phyloP scores from a whole-genome alignment of 2,329 filamentous ascomycete genomes.

The Boeremia lycopersici region DNA sequence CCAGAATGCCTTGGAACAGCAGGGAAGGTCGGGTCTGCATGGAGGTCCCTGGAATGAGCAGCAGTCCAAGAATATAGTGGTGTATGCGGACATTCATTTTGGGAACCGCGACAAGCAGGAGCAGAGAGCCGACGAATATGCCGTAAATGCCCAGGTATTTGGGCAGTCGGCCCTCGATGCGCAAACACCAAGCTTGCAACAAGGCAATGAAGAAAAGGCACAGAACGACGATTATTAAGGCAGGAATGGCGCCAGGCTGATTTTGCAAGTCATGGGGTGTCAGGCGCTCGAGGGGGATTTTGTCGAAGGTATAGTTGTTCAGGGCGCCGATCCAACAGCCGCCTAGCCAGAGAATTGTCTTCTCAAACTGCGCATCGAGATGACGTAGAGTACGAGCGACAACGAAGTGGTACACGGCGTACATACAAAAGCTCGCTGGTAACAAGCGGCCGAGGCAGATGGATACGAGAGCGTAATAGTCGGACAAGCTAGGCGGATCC shows the following conservation, averaged over 20 bases:
- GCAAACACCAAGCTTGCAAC: conserved; percentile 83
- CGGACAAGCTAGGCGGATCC: conserved; percentile 75
- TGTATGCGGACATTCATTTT: conserved; percentile 85
- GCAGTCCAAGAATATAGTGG: conserved; percentile 88
- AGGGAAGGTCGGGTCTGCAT: conserved; percentile 86
- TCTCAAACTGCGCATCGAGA: conserved; percentile 84
- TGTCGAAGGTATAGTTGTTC: conserved; percentile 93
- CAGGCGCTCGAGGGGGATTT: conserved; percentile 91
- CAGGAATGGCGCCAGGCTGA: conserved; percentile 86
- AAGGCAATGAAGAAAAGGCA: conserved; percentile 70
- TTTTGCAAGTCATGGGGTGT: conserved; percentile 86
- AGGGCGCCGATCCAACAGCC: conserved; percentile 88
- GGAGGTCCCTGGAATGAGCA: conserved; percentile 85
- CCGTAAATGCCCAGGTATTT: conserved; percentile 79
- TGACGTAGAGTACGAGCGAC: conserved; percentile 72
- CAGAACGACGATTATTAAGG: conserved; percentile 78
- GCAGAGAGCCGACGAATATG: conserved; percentile 68
- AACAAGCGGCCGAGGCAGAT: conserved; percentile 80
- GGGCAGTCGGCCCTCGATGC: conserved; percentile 80
- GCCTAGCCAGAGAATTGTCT: conserved; percentile 87
- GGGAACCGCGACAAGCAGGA: conserved; percentile 74
- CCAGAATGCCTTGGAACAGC: conserved; percentile 84
- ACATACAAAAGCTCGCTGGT: conserved; percentile 84
- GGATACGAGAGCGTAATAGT: conserved; percentile 75
- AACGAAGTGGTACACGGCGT: conserved; percentile 86